Evolutionary conservation across 192 early-diverging fungal species (phyloP), one percentile per base, ranked within the genome.

Genomic region (Coemansia sp.): DNA sequence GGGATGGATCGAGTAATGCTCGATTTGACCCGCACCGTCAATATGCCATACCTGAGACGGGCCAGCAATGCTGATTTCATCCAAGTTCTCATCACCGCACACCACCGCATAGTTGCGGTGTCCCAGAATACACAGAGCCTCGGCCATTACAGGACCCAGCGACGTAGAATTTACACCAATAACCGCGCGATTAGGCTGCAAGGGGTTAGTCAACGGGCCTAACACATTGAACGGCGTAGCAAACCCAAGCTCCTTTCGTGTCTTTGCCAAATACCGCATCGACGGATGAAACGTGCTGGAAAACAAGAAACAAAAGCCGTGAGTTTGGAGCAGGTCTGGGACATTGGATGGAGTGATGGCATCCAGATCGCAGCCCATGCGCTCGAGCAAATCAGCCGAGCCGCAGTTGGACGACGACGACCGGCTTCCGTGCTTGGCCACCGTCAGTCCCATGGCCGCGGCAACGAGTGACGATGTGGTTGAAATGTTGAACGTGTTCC

Each of bases 371-470:
- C 92, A 94, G 35, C 91, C 91, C 51, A 93, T 64, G 31, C 86
- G 78, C 84, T 98, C 97, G 56, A 98, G 81, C 29, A 97, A 82
- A 65, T 98, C 95, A 0, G 97, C 97, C 3, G 94, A 97, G 5
- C 97, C 97, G 67, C 88, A 92, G 60, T 84, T 83, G 2, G 94
- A 97, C 14, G 94, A 94, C 25, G 94, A 88, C 1, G 94, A 91
- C 27, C 94, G 84, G 80, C 94, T 98, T 39, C 97, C 97, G 77
- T 95, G 93, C 88, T 98, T 98, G 58, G 94, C 93, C 50, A 98
- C 89, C 63, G 83, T 84, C 60, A 86, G 84, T 21, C 95, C 94
- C 3, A 94, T 93, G 21, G 94, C 95, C 3, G 94, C 97, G 14
- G 91, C 91, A 0, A 98, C 91, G 47, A 98, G 87, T 29, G 92